Evolutionary conservation across 345 rosid genomes (phyloP), one percentile per base, ranked within the genome.

Genomic region (Dipteronia sinensis): DNA sequence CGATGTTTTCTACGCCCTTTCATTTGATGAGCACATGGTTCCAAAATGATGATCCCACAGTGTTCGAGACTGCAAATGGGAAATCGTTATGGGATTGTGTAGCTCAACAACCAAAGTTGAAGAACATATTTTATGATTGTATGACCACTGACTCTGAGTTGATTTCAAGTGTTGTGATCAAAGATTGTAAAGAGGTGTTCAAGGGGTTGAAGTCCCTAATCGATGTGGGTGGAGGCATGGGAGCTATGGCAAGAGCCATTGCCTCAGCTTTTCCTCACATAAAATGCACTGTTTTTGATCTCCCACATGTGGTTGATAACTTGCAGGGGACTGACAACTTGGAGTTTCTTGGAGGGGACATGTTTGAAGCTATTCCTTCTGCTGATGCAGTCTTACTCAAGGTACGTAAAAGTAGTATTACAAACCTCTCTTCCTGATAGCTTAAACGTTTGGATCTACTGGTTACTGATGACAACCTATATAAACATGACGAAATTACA

Each of bases 261-360:
- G 75, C 84, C 23, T 73, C 58, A 19, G 81, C 69, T 25, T 80
- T 72, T 42, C 87, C 85, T 0, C 40, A 61, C 6, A 74, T 84
- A 27, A 69, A 74, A 15, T 87, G 85, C 80, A 76, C 73, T 31
- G 89, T 84, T 17, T 29, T 87, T 47, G 86, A 85, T 55, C 79
- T 81, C 40, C 90, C 86, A 42, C 85, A 81, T 63, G 85, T 83
- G 7, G 82, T 85, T 46, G 70, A 31, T 81, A 76, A 65, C 75
- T 71, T 65, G 70, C 59, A 0, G 44, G 47, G 47, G n/a, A 31
- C 69, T 4, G 34, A 25, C 10, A 70, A 70, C 59, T 27, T 70
- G 62, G 20, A 25, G 0, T 70, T 6, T 27, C 12, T 49, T 51
- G 62, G 44, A 70, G 89, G 89, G 15, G 84, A 84, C 65, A 80